Evolutionary conservation across 805 yeast species (phyloP), one percentile per base, ranked within the genome.

Genomic region (Zygotorulaspora chibaensis): DNA sequence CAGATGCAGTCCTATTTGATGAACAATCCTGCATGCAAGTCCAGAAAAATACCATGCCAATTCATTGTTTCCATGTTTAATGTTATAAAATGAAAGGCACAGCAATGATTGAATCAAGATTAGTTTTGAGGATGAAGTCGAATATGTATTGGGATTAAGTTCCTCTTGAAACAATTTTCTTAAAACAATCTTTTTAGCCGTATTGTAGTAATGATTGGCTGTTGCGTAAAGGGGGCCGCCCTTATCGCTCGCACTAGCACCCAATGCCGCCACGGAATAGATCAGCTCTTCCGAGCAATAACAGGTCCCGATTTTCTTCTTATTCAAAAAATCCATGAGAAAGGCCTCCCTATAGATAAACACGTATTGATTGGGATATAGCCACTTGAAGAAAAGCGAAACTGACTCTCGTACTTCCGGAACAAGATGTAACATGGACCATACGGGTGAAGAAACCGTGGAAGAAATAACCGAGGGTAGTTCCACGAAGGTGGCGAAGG

Each of bases 41-140:
- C 82, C 83, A 7, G 74, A 66, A 20, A 75, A 65, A 72, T 76
- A 70, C 83, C 82, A 78, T 9, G 80, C 80, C 31, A 74, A 65
- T 8, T 77, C 70, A 51, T 74, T 75, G 34, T 70, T 59, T 1
- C 81, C 80, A 47, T 68, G 69, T 51, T 76, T 75, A 25, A 78
- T 73, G 51, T 77, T 81, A 55, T 75, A 77, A 43, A 76, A 70
- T 3, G 81, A 78, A 12, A 78, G 60, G 8, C 76, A 58, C 11
- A 77, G 59, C 44, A 72, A 73, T 29, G 79, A 67, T 56, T 78
- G 83, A 23, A 78, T 56, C 1, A 77, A 66, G 0, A 80, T 68
- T 26, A 78, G 69, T 10, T 74, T 67, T 0, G 70, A 64, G 23
- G 66, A 66, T 42, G 72, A 47, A 13, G 52, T 39, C 4, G 52